Base-by-base conservation (phyloP, 2,329 filamentous ascomycete genomes). In the Apiospora kogelbergensis region DNA sequence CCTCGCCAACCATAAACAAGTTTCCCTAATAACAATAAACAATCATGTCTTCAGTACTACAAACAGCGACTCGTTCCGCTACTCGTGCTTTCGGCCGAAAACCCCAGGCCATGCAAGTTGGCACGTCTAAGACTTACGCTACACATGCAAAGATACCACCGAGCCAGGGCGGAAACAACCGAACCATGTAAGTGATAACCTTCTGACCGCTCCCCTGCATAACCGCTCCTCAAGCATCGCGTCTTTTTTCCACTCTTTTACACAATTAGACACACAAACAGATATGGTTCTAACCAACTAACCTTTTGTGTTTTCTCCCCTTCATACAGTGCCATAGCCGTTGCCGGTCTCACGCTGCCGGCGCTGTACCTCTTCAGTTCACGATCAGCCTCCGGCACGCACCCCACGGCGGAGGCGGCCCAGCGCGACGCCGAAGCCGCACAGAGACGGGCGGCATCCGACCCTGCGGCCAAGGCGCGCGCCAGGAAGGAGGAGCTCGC, bases 151-250 rank as follows among this genome's bases (percentile, higher is more conserved):
- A 63, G 42, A 44, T 63, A 11, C 67, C 69, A 7, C 26, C 65
- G 20, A 68, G 66, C 53, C 69, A 70, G 15, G 69, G 69, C n/a
- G 69, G 69, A 33, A 41, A 44, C 30, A 70, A 70, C 53, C 22
- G 67, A 24, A 33, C 42, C 41, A 42, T 70, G 69, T 70, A 65
- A 26, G 63, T 42, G n/a, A 33, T n/a, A 20, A 3, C 30, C 5
- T 6, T 33, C 24, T 26, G 22, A 2, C 30, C 4, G 3, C 45
- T 24, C 22, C 45, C n/a, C n/a, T 24, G 11, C 9, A 15, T 4
- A 24, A 4, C 10, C 22, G 6, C 11, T 3, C 5, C 5, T 17
- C 26, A 41, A 2, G n/a, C n/a, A n/a, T n/a, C 11, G 40, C 11
- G 6, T 10, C 40, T 41, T 10, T 41, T 10, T 11, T 13, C 37